Evolutionary conservation across 2,329 filamentous ascomycete species (phyloP).

Genomic region (Diplodia intermedia): DNA sequence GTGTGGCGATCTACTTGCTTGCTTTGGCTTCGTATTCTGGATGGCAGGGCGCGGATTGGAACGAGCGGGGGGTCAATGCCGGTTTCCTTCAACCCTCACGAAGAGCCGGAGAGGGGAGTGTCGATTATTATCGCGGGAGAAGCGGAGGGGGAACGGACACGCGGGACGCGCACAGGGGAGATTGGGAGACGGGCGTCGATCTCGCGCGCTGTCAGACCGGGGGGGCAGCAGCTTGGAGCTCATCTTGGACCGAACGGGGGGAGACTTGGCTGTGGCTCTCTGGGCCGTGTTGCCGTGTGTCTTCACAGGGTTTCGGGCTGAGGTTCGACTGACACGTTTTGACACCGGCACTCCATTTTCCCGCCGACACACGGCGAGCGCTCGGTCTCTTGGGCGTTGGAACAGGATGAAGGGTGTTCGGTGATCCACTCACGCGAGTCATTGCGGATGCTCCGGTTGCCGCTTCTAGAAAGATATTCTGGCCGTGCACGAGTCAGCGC

Average conservation of each 20-base stretch:
- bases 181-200: not conserved
- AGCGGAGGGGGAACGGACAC: not conserved
- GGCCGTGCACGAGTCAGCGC: not conserved
- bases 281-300: not conserved
- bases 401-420: not conserved
- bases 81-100: too few species aligned
- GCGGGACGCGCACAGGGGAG: conserved; percentile 4
- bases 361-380: not conserved
- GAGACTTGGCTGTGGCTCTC: not conserved
- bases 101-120: not conserved
- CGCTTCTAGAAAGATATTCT: not conserved
- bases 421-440: not conserved
- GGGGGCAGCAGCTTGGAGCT: not conserved
- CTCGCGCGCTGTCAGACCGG: conserved; percentile 9
- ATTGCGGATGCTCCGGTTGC: not conserved
- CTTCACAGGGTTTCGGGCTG: not conserved
- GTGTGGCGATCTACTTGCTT: not conserved
- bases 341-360: not conserved
- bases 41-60: not conserved
- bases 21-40: not conserved
- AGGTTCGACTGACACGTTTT: not conserved
- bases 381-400: not conserved
- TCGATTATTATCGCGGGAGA: too few species aligned
- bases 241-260: not conserved
- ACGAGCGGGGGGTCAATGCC: not conserved